phyloP scores from a whole-genome alignment of 768 basidiomycete species.

The Phallus indusiatus region DNA sequence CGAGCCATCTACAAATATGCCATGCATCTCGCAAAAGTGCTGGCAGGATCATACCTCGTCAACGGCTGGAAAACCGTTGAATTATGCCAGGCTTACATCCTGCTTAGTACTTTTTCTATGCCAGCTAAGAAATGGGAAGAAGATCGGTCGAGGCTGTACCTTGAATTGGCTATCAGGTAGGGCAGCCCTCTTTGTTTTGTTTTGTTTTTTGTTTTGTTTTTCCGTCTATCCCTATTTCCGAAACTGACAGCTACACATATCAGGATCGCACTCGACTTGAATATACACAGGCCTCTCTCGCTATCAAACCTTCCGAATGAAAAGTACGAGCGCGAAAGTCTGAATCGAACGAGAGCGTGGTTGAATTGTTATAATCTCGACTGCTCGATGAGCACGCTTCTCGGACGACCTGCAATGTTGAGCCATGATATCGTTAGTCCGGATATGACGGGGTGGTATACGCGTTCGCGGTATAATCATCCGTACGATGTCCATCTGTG shows the following conservation, averaged over 20 bases:
- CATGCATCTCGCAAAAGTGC: slow-evolving; percentile 81
- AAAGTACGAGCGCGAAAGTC: slow-evolving; percentile 67
- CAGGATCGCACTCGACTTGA: slow-evolving; percentile 82
- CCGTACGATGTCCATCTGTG: slow-evolving; percentile 70
- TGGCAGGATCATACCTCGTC: slow-evolving; percentile 70
- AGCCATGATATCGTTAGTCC: slow-evolving; percentile 76
- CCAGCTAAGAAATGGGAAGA: slow-evolving; percentile 82
- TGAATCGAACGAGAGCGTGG: slow-evolving; percentile 84
- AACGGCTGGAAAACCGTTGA: slow-evolving; percentile 80
- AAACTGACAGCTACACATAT: neutral
- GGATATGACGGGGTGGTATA: slow-evolving; percentile 67
- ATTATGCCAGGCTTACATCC: slow-evolving; percentile 81
- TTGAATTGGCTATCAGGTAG: slow-evolving; percentile 75
- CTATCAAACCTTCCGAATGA: slow-evolving; percentile 55
- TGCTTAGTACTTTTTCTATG: slow-evolving; percentile 74
- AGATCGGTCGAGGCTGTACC: slow-evolving; percentile 83
- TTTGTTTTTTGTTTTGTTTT: neutral
- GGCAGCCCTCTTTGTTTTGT: slow-evolving; percentile 7
- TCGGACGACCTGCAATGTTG: slow-evolving; percentile 82
- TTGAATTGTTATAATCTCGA: slow-evolving; percentile 86
- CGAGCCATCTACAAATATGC: slow-evolving; percentile 80
- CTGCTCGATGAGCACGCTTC: slow-evolving; percentile 77
- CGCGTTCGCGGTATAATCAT: slow-evolving; percentile 51
- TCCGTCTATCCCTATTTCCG: neutral
- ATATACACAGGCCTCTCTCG: slow-evolving; percentile 58